A percentile compares a stretch with the other conserved stretches of the same genome.
phyloP scores from a whole-genome alignment of 2,329 filamentous ascomycete genomes.

The Aquanectria penicillioides region DNA sequence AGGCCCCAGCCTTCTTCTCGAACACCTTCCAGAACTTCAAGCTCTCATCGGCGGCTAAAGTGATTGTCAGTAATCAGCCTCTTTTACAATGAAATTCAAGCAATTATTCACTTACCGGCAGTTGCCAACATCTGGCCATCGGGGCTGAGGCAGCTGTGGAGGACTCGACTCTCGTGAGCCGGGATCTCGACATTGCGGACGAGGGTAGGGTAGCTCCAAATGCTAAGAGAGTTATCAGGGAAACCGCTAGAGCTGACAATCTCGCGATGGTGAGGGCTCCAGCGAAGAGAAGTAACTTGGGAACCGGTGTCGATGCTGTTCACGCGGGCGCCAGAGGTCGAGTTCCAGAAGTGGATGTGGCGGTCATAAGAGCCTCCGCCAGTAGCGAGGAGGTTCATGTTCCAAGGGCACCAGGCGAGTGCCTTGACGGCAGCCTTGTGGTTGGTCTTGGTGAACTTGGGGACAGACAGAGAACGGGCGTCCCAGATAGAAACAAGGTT shows the following conservation, averaged over 20 bases:
- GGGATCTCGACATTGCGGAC: slow-evolving; percentile 98
- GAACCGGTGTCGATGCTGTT: slow-evolving; percentile 99
- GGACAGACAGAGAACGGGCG: slow-evolving; percentile 88
- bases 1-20: slow-evolving; percentile 91
- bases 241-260: slow-evolving; percentile 98
- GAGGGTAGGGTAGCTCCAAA: slow-evolving; percentile 98
- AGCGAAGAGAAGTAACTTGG: slow-evolving; percentile 94
- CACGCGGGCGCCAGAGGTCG: slow-evolving; percentile 93
- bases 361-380: slow-evolving; percentile 96
- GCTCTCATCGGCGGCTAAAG: slow-evolving; percentile 86
- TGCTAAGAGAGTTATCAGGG: slow-evolving; percentile 98
- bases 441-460: slow-evolving; percentile 99
- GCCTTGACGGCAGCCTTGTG: slow-evolving; percentile 99
- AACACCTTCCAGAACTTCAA: slow-evolving; percentile 99
- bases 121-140: slow-evolving; percentile 98
- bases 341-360: slow-evolving; percentile 99
- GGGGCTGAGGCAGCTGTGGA: slow-evolving; percentile 96
- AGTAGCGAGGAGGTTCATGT: slow-evolving; percentile 94
- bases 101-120: slow-evolving; percentile 66
- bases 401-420: slow-evolving; percentile 98
- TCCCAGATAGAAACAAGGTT: slow-evolving; percentile 99
- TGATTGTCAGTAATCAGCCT: slow-evolving; percentile 18
- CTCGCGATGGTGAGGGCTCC: slow-evolving; percentile 97
- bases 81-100: too few relatives aligned
- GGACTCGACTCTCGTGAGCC: slow-evolving; percentile 93